Evolutionary conservation across 1,284 basidiomycete species (phyloP).

Genomic region (Microbotryum violaceum): DNA sequence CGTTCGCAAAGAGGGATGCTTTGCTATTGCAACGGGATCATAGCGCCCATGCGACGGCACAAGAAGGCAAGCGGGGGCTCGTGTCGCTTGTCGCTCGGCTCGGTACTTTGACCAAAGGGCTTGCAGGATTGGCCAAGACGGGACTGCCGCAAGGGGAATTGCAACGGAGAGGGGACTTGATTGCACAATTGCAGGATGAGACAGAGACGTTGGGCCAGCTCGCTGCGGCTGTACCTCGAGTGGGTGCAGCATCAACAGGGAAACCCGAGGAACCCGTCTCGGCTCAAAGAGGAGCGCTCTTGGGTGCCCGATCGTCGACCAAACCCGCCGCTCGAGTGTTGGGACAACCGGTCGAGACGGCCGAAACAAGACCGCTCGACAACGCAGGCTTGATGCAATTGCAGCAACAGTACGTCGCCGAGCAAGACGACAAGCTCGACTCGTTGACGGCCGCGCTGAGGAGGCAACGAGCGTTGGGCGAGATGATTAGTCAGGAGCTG

Average conservation of each 20-base stretch:
- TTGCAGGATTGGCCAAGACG: conserved; percentile 21
- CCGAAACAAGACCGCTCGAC: conserved; percentile 76
- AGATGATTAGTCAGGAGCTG: conserved; percentile 80
- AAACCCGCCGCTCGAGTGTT: conserved; percentile 13
- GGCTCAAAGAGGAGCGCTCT: background rate
- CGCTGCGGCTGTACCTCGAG: conserved; percentile 13
- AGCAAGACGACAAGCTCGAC: conserved; percentile 74
- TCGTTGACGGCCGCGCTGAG: conserved; percentile 73
- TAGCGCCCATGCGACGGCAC: conserved; percentile 64
- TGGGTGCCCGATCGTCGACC: background rate
- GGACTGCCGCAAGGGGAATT: conserved; percentile 40
- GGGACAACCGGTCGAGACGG: conserved; percentile 56
- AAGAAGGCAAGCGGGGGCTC: conserved; percentile 73
- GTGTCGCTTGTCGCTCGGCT: conserved; percentile 64
- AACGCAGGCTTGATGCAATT: conserved; percentile 68
- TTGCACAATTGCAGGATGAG: conserved; percentile 71
- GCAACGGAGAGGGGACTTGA: conserved; percentile 72
- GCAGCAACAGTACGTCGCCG: conserved; percentile 68
- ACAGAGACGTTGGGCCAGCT: conserved; percentile 45
- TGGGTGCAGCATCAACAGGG: conserved; percentile 1
- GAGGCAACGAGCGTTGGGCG: conserved; percentile 75
- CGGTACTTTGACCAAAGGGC: conserved; percentile 16
- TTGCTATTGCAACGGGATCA: conserved; percentile 56
- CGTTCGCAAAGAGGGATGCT: conserved; percentile 77
- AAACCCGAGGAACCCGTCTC: background rate